Evolutionary conservation across 495 filamentous ascomycete genomes (phyloP), one percentile per base, ranked within the genome.

Genomic region (Staphylotrichum tortipilum): DNA sequence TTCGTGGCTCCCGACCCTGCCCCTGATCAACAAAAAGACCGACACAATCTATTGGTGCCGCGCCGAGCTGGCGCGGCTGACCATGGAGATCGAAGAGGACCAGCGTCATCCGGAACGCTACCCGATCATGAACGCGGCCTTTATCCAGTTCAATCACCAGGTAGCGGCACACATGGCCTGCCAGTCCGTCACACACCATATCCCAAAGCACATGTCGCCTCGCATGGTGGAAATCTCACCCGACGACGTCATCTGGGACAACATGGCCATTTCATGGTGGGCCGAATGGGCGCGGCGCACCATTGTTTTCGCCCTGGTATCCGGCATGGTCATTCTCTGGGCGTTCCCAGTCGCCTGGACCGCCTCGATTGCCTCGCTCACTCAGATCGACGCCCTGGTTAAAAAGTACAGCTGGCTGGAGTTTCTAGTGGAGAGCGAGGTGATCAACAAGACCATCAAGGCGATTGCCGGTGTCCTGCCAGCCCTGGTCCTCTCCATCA

Each of bases 121-220:
- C 52, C 94, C 92, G 2, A 70, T 91, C 46, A 95, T 98, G 91
- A 96, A 89, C 58, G 95, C 94, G 11, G 92, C 92, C 12, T 98
- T 98, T 59, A 89, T 98, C 47, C 92, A 98, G 64, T 98, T 98
- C 76, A 95, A 97, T 57, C 86, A 95, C 59, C 92, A 98, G 67
- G 88, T 95, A 5, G 89, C 90, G 7, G 92, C 92, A 2, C 92
- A 98, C 59, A 97, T 98, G 92, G 91, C 91, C 50, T 95, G 88
- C 64, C 92, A 98, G 66, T 77, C 88, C 21, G 80, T 95, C 53
- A 89, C 81, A 36, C 91, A 97, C 58, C 92, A 98, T 59, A 64
- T 92, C 6, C 94, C 94, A 2, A 88, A 90, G 58, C 84, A 91
- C 46, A 98, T 98, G 92, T 83, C 87, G 3, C 94, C 92, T 23